Base-by-base conservation (phyloP, 2,329 filamentous ascomycete species). In the Elsinoe arachidis region DNA sequence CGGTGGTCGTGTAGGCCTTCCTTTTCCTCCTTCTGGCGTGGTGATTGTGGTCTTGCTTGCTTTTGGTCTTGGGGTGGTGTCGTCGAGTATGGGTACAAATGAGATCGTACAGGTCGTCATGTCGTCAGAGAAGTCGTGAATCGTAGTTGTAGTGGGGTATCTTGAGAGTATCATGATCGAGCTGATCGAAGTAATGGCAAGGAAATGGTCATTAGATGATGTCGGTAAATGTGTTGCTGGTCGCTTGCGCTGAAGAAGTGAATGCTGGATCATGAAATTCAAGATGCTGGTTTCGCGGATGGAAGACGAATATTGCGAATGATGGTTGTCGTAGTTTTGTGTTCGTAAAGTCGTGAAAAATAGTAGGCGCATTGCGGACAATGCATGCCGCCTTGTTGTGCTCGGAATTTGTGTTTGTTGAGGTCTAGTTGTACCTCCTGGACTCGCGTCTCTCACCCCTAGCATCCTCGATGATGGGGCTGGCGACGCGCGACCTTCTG, bases 401-500 rank as follows among this genome's bases (percentile, higher is more conserved):
- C 10, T 46, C 10, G 41, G 12, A 10, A 21, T 43, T 23, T 14
- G 43, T 33, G 21, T 47, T 12, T 26, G 43, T 7, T 10, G 21
- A 17, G 21, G 26, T 14, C 19, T 47, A 33, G 43, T 39, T 15
- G 17, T 53, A 53, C 19, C 49, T 53, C 15, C 49, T 14, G 6
- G 49, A 53, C 26, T 53, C 49, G 19, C 49, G 14, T 34, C 19
- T 26, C 33, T 39, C 49, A 19, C 26, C 26, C 14, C 33, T 19
- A 17, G 26, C 21, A 46, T 53, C 49, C 49, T 53, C 49, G 12
- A 53, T 38, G 33, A 53, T 53, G 19, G 49, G 49, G 17, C 49
- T 53, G 49, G 49, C 49, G 4, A 53, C 49, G 19, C 49, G 49
- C 11, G 49, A 53, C n/a, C 34, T 53, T 34, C 49, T 53, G 33